These are phyloP conservation scores for Rhododendron ferrugineum DNA, from an alignment of 148 eudicot species.

Conservation along the genomic window DNA sequence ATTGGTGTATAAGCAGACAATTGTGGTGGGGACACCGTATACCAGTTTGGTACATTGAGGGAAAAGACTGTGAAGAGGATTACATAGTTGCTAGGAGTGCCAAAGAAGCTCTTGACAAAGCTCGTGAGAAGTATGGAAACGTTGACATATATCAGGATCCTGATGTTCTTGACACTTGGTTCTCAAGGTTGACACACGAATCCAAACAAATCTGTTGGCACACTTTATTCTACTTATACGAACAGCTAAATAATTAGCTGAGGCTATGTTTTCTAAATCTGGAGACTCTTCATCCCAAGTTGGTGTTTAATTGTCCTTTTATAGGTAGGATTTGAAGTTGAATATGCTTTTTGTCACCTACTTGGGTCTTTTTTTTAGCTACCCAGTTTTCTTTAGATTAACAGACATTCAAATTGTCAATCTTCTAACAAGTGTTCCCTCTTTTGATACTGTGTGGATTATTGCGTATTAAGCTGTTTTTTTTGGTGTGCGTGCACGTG, in stretches of 20 bases:
- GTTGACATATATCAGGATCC: slow-evolving; percentile 94
- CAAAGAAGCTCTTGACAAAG: slow-evolving; percentile 76
- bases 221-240: background rate
- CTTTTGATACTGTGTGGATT: no score
- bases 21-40: slow-evolving; percentile 99
- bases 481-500: no score
- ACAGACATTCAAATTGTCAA: background rate
- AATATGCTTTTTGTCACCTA: background rate
- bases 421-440: background rate
- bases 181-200: slow-evolving; percentile 65
- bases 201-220: background rate
- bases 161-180: slow-evolving; percentile 99
- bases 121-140: slow-evolving; percentile 71
- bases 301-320: slow-evolving; percentile 9
- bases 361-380: background rate
- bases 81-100: slow-evolving; percentile 82
- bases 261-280: background rate
- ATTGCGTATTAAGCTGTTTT: background rate
- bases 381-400: background rate
- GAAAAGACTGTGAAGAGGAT: slow-evolving; percentile 83
- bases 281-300: background rate
- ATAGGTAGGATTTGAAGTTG: background rate
- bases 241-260: background rate
- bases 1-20: slow-evolving; percentile 99
- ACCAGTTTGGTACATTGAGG: slow-evolving; percentile 96